Percentiles rank a stretch among this genome's conserved stretches.
Conservation (phyloP, 2,329 filamentous ascomycete genomes). For the Colletotrichum somersetense region DNA sequence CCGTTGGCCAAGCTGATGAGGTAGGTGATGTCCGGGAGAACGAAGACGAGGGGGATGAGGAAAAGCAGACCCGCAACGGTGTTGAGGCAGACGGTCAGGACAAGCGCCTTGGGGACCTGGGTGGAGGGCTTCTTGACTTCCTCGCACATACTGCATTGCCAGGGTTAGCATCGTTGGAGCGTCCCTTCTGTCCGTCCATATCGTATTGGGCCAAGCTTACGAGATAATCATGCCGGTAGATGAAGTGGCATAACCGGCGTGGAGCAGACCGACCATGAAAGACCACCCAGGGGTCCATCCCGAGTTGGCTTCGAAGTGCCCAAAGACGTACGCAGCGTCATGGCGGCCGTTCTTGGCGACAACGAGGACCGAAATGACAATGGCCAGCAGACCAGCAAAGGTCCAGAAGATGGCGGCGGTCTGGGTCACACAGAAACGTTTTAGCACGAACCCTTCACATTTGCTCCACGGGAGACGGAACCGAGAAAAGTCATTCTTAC, state of each 20-base stretch:
- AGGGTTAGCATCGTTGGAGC: constrained; percentile 25
- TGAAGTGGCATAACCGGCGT: constrained; percentile 80
- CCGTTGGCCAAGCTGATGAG: constrained; percentile 66
- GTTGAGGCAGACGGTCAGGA: constrained; percentile 75
- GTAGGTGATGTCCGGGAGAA: constrained; percentile 71
- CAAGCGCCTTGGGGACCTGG: constrained; percentile 81
- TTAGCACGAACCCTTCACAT: constrained; percentile 19
- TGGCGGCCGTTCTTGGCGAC: constrained; percentile 77
- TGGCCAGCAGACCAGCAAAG: constrained; percentile 76
- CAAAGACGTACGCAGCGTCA: constrained; percentile 73
- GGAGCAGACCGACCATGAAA: constrained; percentile 78
- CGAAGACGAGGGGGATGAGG: constrained; percentile 76
- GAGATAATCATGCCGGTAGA: constrained; percentile 85
- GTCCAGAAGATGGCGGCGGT: constrained; percentile 82
- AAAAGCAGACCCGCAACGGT: constrained; percentile 75
- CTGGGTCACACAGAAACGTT: constrained; percentile 52
- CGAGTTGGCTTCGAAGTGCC: constrained; percentile 75
- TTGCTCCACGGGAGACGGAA: background rate
- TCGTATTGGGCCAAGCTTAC: constrained; percentile 58
- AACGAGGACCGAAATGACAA: constrained; percentile 71
- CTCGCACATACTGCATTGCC: constrained; percentile 73
- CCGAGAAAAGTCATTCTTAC: constrained; percentile 59
- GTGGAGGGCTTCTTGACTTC: constrained; percentile 75
- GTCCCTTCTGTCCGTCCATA: background rate
- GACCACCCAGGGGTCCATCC: constrained; percentile 80